Percentiles rank a stretch among this genome's conserved stretches.
Evolutionary conservation across 805 yeast species (phyloP).

Genomic region (Cyberlindnera samutprakarnensis): DNA sequence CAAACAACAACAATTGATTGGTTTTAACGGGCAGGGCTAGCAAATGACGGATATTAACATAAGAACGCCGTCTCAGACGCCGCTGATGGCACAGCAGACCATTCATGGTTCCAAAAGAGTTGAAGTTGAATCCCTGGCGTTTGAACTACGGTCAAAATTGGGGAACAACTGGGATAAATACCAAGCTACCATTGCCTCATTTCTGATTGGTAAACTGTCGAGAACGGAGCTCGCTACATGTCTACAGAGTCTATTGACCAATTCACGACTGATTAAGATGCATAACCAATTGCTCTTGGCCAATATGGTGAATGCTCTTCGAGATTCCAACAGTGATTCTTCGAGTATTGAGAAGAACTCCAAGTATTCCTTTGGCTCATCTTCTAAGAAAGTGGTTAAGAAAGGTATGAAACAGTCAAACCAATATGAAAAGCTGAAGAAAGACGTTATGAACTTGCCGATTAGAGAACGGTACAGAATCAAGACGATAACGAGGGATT

Average conservation of each 20-base stretch:
- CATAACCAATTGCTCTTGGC: slow-evolving; percentile 82
- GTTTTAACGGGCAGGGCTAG: too few relatives aligned
- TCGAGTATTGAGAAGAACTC: slow-evolving; percentile 17
- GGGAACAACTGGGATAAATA: slow-evolving; percentile 82
- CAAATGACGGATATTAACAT: slow-evolving; percentile 1
- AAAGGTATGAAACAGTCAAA: slow-evolving; percentile 47
- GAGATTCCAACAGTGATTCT: slow-evolving; percentile 54
- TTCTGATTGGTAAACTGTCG: slow-evolving; percentile 73
- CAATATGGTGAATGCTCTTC: slow-evolving; percentile 74
- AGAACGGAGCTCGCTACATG: slow-evolving; percentile 61
- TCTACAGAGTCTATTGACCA: slow-evolving; percentile 44
- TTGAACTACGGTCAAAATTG: slow-evolving; percentile 61
- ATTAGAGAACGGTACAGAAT: slow-evolving; percentile 79
- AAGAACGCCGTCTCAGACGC: slow-evolving; percentile 10
- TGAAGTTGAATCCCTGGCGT: slow-evolving; percentile 59
- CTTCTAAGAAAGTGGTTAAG: slow-evolving; percentile 35
- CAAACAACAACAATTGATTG: too few relatives aligned
- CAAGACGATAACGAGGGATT: slow-evolving; percentile 73
- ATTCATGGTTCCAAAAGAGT: slow-evolving; percentile 28
- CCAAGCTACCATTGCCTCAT: slow-evolving; percentile 69
- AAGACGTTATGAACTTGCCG: slow-evolving; percentile 80
- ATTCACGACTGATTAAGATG: slow-evolving; percentile 34
- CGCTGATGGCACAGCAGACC: slow-evolving; percentile 9
- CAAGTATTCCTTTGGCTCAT: slow-evolving; percentile 18
- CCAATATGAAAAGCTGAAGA: slow-evolving; percentile 77